Evolutionary conservation across 305 asterid species (phyloP).

Genomic region (Ajuga reptans): DNA sequence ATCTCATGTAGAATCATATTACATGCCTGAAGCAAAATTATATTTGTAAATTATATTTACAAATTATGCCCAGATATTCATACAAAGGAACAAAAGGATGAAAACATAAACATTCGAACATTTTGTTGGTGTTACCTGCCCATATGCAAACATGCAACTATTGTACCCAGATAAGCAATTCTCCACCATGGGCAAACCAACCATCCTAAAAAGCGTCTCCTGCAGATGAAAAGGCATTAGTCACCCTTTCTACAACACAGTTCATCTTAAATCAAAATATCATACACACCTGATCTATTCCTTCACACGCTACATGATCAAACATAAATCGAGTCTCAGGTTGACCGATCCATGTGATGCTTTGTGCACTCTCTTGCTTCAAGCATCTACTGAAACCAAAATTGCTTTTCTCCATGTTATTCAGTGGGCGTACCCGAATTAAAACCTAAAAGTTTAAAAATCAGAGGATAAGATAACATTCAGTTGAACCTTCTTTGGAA

Average conservation of each 20-base stretch:
- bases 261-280: slow-evolving; percentile 8
- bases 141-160: slow-evolving; percentile 98
- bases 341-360: slow-evolving; percentile 84
- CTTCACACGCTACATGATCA: slow-evolving; percentile 95
- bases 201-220: slow-evolving; percentile 92
- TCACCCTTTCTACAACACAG: slow-evolving; percentile 4
- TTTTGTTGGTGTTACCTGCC: slow-evolving; percentile 56
- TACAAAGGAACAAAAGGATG: neutral
- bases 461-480: neutral
- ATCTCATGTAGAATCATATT: neutral
- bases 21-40: neutral
- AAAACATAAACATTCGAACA: neutral
- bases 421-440: slow-evolving; percentile 88
- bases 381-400: slow-evolving; percentile 69
- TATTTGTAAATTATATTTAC: neutral
- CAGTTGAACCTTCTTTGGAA: slow-evolving; percentile 1
- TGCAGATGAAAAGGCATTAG: slow-evolving; percentile 33
- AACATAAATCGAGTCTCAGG: slow-evolving; percentile 88
- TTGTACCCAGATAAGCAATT: slow-evolving; percentile 95
- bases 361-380: slow-evolving; percentile 85
- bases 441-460: slow-evolving; percentile 50
- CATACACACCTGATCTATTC: slow-evolving; percentile 64
- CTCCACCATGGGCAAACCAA: slow-evolving; percentile 98
- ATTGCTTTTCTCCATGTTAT: slow-evolving; percentile 58
- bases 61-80: neutral